Evolutionary conservation across 768 basidiomycete species (phyloP), one percentile per base, ranked within the genome.

Genomic region (Serendipita sp.): DNA sequence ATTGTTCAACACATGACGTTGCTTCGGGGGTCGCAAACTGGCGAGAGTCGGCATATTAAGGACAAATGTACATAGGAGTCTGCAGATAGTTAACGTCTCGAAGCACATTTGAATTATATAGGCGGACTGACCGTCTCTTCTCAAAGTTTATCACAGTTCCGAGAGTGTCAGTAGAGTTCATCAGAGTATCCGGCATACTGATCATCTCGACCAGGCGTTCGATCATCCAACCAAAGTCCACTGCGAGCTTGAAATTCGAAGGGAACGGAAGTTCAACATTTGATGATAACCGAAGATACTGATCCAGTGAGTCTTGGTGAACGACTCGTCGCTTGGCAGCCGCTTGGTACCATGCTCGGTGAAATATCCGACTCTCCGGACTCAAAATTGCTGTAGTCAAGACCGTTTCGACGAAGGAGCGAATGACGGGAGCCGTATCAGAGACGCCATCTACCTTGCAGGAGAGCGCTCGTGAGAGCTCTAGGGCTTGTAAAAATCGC

Each of bases 181-280:
- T 79, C 5, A 88, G 72, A 16, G 83, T 76, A 69, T 92, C 88
- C 2, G 88, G 83, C 60, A 83, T 78, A 28, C 84, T 82, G 64
- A 90, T 80, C 51, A 91, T 76, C 70, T 91, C 90, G 38, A 91
- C 73, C 72, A 91, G 80, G 45, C 88, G 80, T 70, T 92, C 90
- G 63, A 92, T 70, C 42, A 90, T 72, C 88, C 89, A 92, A 9
- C 86, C 87, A 66, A 89, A 80, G 69, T 91, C 90, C 16, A 86
- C 79, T 2, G 83, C 82, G 48, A 90, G 72, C 3, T 79, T 74
- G 33, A 82, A 79, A 31, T 75, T 74, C 31, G 78, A 76, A 13
- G 74, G 69, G 17, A 77, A 72, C 9, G 75, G 45, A 11, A 58
- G 26, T 11, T 28, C 24, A 11, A 26, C 53, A n/a, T n/a, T 24